These are phyloP conservation scores for Poa annua DNA, from an alignment of 176 grass and related monocot species.

Conservation along the genomic window DNA sequence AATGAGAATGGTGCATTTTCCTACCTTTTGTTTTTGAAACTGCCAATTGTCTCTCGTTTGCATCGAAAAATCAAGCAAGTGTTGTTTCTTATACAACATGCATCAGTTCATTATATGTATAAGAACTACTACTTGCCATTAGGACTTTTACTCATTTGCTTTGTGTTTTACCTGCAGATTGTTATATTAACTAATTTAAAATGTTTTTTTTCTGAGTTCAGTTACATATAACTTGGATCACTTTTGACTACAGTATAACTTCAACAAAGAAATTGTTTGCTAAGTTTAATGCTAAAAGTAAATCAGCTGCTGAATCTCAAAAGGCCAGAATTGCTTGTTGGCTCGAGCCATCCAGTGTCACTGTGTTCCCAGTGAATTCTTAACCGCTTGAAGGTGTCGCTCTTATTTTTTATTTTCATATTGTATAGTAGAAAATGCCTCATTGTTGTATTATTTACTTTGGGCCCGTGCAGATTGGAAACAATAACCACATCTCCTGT, in stretches of 20 bases:
- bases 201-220: background rate
- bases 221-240: background rate
- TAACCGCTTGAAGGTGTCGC: conserved; percentile 1
- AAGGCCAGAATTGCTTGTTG: background rate
- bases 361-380: background rate
- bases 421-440: background rate
- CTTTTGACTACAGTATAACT: background rate
- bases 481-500: conserved; percentile 31
- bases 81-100: conserved; percentile 20
- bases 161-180: background rate
- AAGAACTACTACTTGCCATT: background rate
- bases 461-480: conserved; percentile 5
- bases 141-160: background rate
- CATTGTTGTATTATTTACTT: conserved; percentile 10
- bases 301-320: conserved; percentile 6
- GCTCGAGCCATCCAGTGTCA: background rate
- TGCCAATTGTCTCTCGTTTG: background rate
- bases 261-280: background rate
- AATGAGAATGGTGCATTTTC: background rate
- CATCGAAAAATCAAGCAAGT: background rate
- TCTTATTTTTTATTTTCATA: background rate
- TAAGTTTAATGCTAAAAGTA: conserved; percentile 20
- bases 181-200: background rate
- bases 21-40: conserved; percentile 4
- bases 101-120: background rate